phyloP scores from a whole-genome alignment of 2,329 filamentous ascomycete genomes.

The Trichoderma lentiforme region DNA sequence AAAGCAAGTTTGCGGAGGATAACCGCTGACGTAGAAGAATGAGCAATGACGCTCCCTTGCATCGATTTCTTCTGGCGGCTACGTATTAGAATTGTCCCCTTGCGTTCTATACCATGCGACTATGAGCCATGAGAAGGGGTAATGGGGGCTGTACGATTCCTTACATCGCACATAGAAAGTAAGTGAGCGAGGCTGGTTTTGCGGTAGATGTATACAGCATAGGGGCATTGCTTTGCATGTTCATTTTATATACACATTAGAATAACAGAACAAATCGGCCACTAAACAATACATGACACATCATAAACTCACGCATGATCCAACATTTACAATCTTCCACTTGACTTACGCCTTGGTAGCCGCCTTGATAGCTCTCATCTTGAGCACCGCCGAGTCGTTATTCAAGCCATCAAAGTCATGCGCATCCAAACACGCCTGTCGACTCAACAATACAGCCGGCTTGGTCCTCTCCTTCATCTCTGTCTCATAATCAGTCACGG shows the following conservation, averaged over 20 bases:
- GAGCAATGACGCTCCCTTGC: not conserved
- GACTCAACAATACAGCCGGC: conserved; percentile 30
- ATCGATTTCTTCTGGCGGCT: not conserved
- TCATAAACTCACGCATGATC: not conserved
- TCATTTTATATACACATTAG: not conserved
- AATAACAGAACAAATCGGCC: not conserved
- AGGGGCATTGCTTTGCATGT: too few species aligned
- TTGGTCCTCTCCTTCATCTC: conserved; percentile 31
- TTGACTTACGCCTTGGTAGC: not conserved
- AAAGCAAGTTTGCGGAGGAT: not conserved
- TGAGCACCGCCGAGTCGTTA: conserved; percentile 32
- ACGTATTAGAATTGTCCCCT: not conserved
- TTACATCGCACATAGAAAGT: too few species aligned
- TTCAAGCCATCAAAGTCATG: conserved; percentile 31
- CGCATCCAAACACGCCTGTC: conserved; percentile 34
- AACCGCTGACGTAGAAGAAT: conserved; percentile 3
- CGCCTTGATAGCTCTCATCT: conserved; percentile 23
- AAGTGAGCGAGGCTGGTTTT: too few species aligned
- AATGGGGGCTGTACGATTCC: too few species aligned
- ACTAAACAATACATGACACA: not conserved
- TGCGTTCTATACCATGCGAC: too few species aligned
- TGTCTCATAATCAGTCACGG: conserved; percentile 30
- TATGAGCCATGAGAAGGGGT: too few species aligned
- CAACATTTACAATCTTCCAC: not conserved
- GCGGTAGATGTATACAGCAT: too few species aligned